phyloP scores from a whole-genome alignment of 768 basidiomycete species.

The Hygrocybe coccinea region DNA sequence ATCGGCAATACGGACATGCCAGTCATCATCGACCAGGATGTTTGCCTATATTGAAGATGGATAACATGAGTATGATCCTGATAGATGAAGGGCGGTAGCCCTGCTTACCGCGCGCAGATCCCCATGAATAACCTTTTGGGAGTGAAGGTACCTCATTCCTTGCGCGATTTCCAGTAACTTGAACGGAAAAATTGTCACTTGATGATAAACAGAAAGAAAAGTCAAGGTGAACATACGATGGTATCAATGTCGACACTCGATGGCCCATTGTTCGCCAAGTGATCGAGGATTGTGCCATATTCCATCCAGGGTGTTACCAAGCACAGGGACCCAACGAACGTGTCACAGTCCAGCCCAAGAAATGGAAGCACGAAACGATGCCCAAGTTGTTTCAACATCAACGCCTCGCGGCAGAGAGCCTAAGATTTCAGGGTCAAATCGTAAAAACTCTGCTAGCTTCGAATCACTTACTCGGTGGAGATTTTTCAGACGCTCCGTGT shows the following conservation, averaged over 20 bases:
- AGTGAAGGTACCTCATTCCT: conserved; percentile 22
- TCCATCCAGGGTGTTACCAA: conserved; percentile 30
- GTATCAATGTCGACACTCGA: conserved; percentile 13
- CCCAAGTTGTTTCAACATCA: conserved; percentile 25
- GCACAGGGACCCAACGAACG: conserved; percentile 20
- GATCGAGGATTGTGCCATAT: conserved; percentile 21
- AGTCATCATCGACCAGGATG: conserved; percentile 28
- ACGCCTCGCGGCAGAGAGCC: conserved; percentile 16
- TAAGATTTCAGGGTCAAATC: neutral
- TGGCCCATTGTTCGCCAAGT: conserved; percentile 16
- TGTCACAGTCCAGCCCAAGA: conserved; percentile 23
- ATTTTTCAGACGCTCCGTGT: neutral
- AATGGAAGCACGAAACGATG: conserved; percentile 28
- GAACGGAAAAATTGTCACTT: neutral
- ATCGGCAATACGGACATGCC: conserved; percentile 32
- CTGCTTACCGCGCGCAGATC: conserved; percentile 19
- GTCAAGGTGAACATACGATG: conserved; percentile 9
- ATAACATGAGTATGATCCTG: neutral
- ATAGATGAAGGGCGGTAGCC: too few relatives aligned
- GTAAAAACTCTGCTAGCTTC: too few relatives aligned
- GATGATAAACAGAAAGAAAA: neutral
- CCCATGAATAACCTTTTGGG: conserved; percentile 16
- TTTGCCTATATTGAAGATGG: conserved; percentile 25
- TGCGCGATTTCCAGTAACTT: conserved; percentile 18
- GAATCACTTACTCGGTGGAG: neutral